These are phyloP conservation scores for Pholiota microspora DNA, from an alignment of 768 basidiomycete species.

Conservation along the genomic window DNA sequence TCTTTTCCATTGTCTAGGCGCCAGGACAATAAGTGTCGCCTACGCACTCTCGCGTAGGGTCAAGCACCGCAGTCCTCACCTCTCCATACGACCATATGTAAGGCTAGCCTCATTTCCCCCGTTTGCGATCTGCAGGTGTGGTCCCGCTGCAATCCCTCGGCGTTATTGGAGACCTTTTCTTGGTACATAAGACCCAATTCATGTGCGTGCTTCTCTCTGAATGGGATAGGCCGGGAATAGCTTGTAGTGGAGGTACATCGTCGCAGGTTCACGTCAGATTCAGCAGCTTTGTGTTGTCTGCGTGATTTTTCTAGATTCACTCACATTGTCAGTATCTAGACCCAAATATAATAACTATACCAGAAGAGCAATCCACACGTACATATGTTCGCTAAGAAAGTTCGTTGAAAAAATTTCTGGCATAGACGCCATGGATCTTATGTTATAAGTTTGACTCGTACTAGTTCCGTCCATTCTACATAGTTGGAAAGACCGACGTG, in stretches of 20 bases:
- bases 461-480: background rate
- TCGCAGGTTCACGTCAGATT: slow-evolving; percentile 3
- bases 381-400: background rate
- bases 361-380: background rate
- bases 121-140: background rate
- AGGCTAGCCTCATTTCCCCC: background rate
- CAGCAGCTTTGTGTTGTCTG: background rate
- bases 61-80: background rate
- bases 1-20: no score
- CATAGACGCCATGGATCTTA: background rate
- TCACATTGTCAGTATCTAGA: background rate
- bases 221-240: background rate
- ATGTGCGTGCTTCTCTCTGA: slow-evolving; percentile 5
- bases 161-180: slow-evolving; percentile 12
- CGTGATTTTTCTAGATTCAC: background rate
- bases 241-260: background rate
- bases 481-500: background rate
- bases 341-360: background rate
- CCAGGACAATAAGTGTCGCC: background rate
- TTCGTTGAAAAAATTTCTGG: background rate
- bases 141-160: slow-evolving; percentile 11
- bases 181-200: slow-evolving; percentile 1
- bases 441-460: background rate
- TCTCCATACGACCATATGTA: background rate
- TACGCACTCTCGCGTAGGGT: background rate